Evolutionary conservation across 2,329 filamentous ascomycete species (phyloP), one percentile per base, ranked within the genome.

Genomic region (Aspergillus puulaauensis): DNA sequence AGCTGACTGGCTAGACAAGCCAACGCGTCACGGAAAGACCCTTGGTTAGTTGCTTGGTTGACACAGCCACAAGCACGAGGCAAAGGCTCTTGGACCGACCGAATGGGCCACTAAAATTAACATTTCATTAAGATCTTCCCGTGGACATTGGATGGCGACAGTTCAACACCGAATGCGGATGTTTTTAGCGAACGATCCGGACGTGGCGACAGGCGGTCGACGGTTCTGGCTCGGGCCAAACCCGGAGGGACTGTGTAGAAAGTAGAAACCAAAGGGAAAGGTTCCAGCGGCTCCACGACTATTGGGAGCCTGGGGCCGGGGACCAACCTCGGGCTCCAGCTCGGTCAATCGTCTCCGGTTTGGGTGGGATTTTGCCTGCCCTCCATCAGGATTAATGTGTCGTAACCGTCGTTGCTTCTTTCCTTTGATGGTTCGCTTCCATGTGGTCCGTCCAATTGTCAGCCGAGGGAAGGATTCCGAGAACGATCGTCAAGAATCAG

Each of bases 51-150:
- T 41, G n/a, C 45, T 55, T 50, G 52, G 58, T 60, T 56, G 58
- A 60, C 60, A 60, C 60, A 55, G 58, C 58, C 58, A 62, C 60
- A 31, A 53, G 60, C 55, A 60, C 54, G 51, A 59, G 54, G 54
- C 44, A 48, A 31, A n/a, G 27, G 45, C 27, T n/a, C 15, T 35
- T 21, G 21, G 31, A 47, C 12, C 6, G 15, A 41, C 45, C 52
- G 35, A 27, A 23, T 17, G 45, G 53, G 37, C 23, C 45, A 46
- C 52, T 27, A 39, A 48, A 48, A 40, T 21, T 40, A 21, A 54
- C 35, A 24, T 47, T 47, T 47, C 35, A 47, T 54, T 54, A 35
- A 21, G 44, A 47, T 48, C 44, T 47, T 40, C 52, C 52, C 14
- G 14, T 23, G 27, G 45, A 23, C 45, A 24, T 8, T 35, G 21